Conservation (phyloP, 2,329 filamentous ascomycete genomes). For the Pseudogymnoascus sp. region DNA sequence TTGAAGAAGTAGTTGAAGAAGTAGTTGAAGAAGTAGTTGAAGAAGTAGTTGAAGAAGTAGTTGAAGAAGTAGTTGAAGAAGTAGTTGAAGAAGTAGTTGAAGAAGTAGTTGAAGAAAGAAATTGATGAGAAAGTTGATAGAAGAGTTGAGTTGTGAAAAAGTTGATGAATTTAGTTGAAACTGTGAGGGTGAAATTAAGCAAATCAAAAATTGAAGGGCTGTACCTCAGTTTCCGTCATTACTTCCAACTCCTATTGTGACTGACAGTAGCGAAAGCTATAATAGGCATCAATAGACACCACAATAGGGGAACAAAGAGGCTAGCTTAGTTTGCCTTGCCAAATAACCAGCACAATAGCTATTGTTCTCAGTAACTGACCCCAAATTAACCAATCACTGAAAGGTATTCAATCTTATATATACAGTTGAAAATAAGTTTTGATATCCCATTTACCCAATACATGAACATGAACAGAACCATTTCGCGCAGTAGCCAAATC, state of each 20-base stretch:
- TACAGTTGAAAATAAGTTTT: not conserved
- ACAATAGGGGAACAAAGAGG: not conserved
- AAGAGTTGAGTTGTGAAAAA: not conserved
- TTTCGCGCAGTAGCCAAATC: not conserved
- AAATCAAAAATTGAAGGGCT: not conserved
- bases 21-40: not conserved
- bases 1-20: not conserved
- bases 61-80: not conserved
- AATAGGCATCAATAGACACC: not conserved
- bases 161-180: not conserved
- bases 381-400: constrained; percentile 3
- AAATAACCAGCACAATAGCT: not conserved
- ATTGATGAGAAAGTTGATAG: not conserved
- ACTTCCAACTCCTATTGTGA: not conserved
- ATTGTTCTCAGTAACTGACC: not conserved
- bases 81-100: not conserved
- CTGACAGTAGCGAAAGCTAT: not conserved
- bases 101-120: too few relatives aligned
- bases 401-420: not conserved
- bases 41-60: not conserved
- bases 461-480: not conserved
- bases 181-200: not conserved
- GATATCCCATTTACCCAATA: not conserved
- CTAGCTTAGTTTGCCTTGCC: not conserved
- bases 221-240: not conserved